These are phyloP conservation scores for Aspergillus nidulans DNA, from an alignment of 495 filamentous ascomycete species.

Conservation along the genomic window DNA sequence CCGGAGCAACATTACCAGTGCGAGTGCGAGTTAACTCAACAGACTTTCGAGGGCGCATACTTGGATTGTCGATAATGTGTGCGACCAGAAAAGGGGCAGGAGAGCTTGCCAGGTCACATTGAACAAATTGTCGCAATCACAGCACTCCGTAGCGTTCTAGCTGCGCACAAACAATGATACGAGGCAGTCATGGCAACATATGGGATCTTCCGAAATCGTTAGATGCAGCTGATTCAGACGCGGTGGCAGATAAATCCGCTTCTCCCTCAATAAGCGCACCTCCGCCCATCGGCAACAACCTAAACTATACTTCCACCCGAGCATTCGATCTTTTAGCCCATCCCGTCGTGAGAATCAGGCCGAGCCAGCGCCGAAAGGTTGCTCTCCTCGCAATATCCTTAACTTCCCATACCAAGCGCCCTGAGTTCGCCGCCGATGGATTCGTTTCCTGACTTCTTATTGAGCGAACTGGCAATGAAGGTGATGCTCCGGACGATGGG, in stretches of 20 bases:
- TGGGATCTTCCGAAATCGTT: background rate
- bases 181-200: background rate
- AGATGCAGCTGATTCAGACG: background rate
- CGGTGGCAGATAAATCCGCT: background rate
- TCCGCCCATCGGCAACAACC: background rate
- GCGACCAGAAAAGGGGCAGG: constrained; percentile 21
- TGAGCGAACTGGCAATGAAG: background rate
- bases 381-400: background rate
- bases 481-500: background rate
- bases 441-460: background rate
- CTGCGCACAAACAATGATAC: background rate
- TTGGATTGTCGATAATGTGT: constrained; percentile 22
- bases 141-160: constrained; percentile 4
- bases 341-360: constrained; percentile 16
- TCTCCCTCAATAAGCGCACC: background rate
- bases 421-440: background rate
- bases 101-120: constrained; percentile 5
- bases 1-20: constrained; percentile 17
- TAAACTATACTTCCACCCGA: background rate
- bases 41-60: constrained; percentile 16
- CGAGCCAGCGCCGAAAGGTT: background rate
- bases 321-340: constrained; percentile 2
- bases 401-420: background rate
- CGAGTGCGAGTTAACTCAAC: constrained; percentile 17
- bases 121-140: constrained; percentile 2